Percentiles rank a stretch among this genome's conserved stretches.
These are phyloP conservation scores for Xylariaceae sp. DNA, from an alignment of 2,329 filamentous ascomycete species.

Conservation along the genomic window DNA sequence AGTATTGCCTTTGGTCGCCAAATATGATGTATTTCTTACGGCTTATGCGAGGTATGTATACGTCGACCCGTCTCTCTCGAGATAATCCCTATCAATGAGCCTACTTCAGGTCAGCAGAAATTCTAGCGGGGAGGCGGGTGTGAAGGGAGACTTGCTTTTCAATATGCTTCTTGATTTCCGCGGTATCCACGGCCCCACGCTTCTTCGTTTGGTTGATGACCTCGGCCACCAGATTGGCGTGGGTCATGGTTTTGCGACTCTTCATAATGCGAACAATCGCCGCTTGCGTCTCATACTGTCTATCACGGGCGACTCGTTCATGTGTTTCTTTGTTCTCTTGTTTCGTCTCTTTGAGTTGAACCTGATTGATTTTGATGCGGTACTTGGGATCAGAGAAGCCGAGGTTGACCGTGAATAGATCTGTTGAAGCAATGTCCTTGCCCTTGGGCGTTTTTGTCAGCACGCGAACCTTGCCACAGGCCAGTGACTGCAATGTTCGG, in stretches of 20 bases:
- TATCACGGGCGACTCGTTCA: conserved; percentile 79
- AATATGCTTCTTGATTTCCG: conserved; percentile 94
- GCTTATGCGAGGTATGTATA: conserved; percentile 66
- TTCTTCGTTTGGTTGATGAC: conserved; percentile 87
- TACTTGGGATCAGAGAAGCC: conserved; percentile 75
- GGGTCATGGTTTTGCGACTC: conserved; percentile 78
- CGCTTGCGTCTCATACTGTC: conserved; percentile 94
- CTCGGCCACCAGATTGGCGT: conserved; percentile 82
- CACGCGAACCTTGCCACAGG: conserved; percentile 82
- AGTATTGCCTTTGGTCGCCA: not conserved
- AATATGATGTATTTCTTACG: not conserved
- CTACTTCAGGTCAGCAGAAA: conserved; percentile 41
- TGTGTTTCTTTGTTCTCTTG: conserved; percentile 94
- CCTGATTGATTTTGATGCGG: conserved; percentile 97
- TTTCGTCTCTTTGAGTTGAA: conserved; percentile 92
- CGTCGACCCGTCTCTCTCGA: conserved; percentile 68
- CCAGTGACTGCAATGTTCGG: conserved; percentile 89
- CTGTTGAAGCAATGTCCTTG: conserved; percentile 69
- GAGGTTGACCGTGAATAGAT: conserved; percentile 80
- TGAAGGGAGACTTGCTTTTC: conserved; percentile 63
- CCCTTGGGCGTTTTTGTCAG: conserved; percentile 80
- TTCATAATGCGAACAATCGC: conserved; percentile 98
- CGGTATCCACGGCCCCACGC: conserved; percentile 76
- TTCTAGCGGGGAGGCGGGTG: not conserved
- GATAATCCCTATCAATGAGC: conserved; percentile 88